These are phyloP conservation scores for Rubia tinctorum DNA, from an alignment of 305 asterid genomes.

Conservation along the genomic window DNA sequence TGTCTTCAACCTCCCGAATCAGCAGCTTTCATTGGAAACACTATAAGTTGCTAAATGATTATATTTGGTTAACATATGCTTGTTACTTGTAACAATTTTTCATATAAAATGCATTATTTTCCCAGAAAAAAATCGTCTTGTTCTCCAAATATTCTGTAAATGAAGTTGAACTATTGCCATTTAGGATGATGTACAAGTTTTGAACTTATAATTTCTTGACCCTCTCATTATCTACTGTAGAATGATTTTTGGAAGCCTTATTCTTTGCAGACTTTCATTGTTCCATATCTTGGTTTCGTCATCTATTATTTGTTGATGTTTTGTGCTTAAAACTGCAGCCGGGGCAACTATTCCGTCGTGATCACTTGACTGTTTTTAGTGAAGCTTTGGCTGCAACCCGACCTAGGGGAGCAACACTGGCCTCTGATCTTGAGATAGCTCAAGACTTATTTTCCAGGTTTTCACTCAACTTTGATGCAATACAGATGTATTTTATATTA, in stretches of 20 bases:
- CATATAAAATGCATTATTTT: too few relatives aligned
- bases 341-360: conserved; percentile 80
- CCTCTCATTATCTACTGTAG: not conserved
- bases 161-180: not conserved
- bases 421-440: conserved; percentile 76
- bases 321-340: conserved; percentile 49
- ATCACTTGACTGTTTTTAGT: conserved; percentile 59
- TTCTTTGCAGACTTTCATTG: not conserved
- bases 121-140: not conserved
- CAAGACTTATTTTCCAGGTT: conserved; percentile 92
- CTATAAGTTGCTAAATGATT: conserved; percentile 48
- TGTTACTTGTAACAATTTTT: not conserved
- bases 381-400: conserved; percentile 99
- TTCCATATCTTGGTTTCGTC: not conserved
- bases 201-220: too few relatives aligned
- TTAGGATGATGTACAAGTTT: not conserved
- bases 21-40: conserved; percentile 95
- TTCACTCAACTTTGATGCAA: not conserved
- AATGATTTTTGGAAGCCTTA: not conserved
- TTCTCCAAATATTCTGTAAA: not conserved
- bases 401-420: conserved; percentile 74
- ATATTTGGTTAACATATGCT: not conserved
- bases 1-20: conserved; percentile 95
- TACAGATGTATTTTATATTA: not conserved
- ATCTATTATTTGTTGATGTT: conserved; percentile 6